Conservation (phyloP, 805 yeast genomes). For the Alloascoidea hylecoeti region DNA sequence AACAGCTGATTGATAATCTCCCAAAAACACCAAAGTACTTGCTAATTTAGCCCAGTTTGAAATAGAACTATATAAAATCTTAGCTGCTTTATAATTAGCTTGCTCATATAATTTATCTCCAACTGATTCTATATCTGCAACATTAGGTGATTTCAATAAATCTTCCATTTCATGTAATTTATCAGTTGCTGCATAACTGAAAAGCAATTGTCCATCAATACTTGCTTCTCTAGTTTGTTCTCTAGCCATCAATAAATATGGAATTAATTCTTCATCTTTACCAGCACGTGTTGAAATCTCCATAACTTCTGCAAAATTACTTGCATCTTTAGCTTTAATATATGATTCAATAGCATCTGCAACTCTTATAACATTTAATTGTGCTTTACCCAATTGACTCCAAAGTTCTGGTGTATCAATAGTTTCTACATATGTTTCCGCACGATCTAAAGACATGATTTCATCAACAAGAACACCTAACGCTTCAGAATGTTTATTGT, state of each 20-base stretch:
- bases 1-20: conserved; percentile 92
- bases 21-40: conserved; percentile 84
- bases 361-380: conserved; percentile 82
- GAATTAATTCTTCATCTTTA: conserved; percentile 83
- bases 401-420: conserved; percentile 76
- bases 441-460: conserved; percentile 88
- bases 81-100: conserved; percentile 85
- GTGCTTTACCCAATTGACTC: conserved; percentile 94
- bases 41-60: conserved; percentile 95
- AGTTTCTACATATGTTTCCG: conserved; percentile 85
- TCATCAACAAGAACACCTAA: conserved; percentile 87
- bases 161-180: conserved; percentile 70
- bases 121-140: conserved; percentile 80
- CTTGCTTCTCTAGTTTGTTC: conserved; percentile 79
- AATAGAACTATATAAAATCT: conserved; percentile 68
- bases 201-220: conserved; percentile 84
- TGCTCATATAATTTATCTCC: conserved; percentile 84
- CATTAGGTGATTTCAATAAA: conserved; percentile 75
- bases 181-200: conserved; percentile 72
- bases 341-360: conserved; percentile 88
- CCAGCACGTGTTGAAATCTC: conserved; percentile 95
- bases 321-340: conserved; percentile 82
- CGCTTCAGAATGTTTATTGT: conserved; percentile 65
- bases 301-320: conserved; percentile 80
- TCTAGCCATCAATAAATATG: conserved; percentile 85